Base-by-base conservation (phyloP, 768 basidiomycete genomes). In the Fomitopsis pulvina region DNA sequence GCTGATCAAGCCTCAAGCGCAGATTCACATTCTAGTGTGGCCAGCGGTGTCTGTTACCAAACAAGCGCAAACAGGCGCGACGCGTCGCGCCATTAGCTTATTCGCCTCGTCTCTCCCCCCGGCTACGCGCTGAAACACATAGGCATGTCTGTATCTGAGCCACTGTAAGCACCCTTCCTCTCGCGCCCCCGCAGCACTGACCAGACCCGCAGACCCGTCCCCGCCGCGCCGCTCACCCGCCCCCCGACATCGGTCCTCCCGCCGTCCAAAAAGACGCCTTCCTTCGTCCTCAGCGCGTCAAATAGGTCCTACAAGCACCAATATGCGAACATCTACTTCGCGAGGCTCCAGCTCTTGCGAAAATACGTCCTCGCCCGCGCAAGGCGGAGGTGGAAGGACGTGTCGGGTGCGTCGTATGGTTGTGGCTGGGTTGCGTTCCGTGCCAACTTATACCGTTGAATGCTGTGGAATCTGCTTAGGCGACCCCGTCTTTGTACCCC, bases 321-420 rank as follows among this genome's bases (percentile, higher is more conserved):
- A 58, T 87, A 84, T 64, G 78, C 85, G 1, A 86, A 84, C 59
- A 77, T 87, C 30, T 87, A 87, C 67, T 87, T 81, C 57, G 70
- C 78, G 2, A 63, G 85, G 28, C 70, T 87, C 20, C 68, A 72
- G 21, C 63, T 72, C 54, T 66, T 86, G 8, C 67, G 76, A 40
- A 58, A 62, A 25, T 67, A 71, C 6, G 77, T 85, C 10, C 69
- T 74, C 37, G 63, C 72, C 40, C 68, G 69, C 14, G 85, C 85
- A 3, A 58, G 55, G 34, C 66, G 65, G 45, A 66, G 68, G 53
- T 87, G 85, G 85, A 66, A 66, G 41, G 60, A 64, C 48, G 63
- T 78, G 1, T 60, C 72, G 34, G 73, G 77, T 71, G 55, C 9
- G 63, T 59, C 21, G 21, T 5, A 24, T 38, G n/a, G 12, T 41